Base-by-base conservation (phyloP, 1,284 basidiomycete species). In the Sporisorium sorghi region DNA sequence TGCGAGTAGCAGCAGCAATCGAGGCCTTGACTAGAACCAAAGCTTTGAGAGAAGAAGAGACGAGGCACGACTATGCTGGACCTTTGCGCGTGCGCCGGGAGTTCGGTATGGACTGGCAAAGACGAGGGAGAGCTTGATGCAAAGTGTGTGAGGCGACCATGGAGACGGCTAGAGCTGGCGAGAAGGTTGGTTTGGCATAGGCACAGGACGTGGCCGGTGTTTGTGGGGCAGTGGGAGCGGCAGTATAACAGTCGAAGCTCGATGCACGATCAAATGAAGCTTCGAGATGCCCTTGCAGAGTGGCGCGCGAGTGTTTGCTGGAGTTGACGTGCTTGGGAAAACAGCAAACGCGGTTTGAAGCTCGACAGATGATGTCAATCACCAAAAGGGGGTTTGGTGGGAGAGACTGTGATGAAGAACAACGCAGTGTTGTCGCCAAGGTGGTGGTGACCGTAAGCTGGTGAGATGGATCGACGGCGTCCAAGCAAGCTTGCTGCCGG, bases 201-300 rank as follows among this genome's bases (percentile, higher is more conserved):
- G 24, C n/a, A n/a, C n/a, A n/a, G n/a, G 17, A 35, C 32, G 10
- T 37, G 32, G 37, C 15, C 30, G 5, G 37, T 55, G 51, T 37
- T 40, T 48, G 50, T 54, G 56, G 46, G 46, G 42, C 51, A 30
- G 19, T 19, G 21, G 26, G 26, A 44, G 39, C 51, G 39, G 35
- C 39, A 65, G 32, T 26, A 10, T 40, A 33, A 26, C 19, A 24
- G 43, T 54, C 51, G 56, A 65, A 15, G 26, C 19, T 54, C 62
- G 62, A 55, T 14, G 23, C 39, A 40, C 33, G 53, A 24, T 19
- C n/a, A 65, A 58, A 58, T 65, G 56, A 65, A 57, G 49, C 28
- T 51, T 40, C 33, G 30, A 50, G 40, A 35, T 32, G 30, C n/a
- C n/a, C n/a, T 24, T 11, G 32, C 47, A 35, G 23, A 33, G 30